Conservation (phyloP, 352 stramenopile species). For the Phytophthora hybrid region DNA sequence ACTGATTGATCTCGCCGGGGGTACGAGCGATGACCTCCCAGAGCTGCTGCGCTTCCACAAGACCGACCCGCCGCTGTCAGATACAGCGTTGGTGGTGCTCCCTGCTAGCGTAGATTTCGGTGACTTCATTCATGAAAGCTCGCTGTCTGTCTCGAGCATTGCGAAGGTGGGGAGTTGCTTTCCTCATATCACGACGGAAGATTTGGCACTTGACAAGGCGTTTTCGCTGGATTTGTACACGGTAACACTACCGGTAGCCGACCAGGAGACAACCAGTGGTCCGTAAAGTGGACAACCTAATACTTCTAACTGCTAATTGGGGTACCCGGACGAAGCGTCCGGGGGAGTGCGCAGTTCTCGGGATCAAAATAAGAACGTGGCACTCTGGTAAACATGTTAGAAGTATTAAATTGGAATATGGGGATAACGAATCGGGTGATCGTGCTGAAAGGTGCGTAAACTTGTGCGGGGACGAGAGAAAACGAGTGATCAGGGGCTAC, state of each 20-base stretch:
- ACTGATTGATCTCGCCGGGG: constrained; percentile 64
- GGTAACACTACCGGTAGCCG: not conserved
- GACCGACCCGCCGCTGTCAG: constrained; percentile 1
- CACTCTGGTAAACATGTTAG: no score
- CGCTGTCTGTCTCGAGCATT: not conserved
- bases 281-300: not conserved
- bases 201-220: constrained; percentile 54
- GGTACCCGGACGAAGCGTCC: no score
- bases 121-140: constrained; percentile 23
- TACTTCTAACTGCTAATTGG: not conserved
- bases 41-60: constrained; percentile 16
- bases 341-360: no score
- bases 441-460: no score
- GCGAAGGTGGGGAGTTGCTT: constrained; percentile 52
- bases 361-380: no score
- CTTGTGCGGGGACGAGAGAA: no score
- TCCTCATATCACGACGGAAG: constrained; percentile 69
- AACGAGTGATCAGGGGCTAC: no score
- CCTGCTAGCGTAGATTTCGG: constrained; percentile 55
- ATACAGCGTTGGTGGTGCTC: constrained; percentile 45
- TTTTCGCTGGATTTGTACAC: constrained; percentile 57
- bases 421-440: no score
- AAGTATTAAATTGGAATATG: no score
- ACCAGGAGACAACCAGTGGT: not conserved
- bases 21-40: constrained; percentile 19